Percentiles rank a stretch among this genome's conserved stretches.
phyloP scores from a whole-genome alignment of 306 rosid species.

The Quercus parvula region DNA sequence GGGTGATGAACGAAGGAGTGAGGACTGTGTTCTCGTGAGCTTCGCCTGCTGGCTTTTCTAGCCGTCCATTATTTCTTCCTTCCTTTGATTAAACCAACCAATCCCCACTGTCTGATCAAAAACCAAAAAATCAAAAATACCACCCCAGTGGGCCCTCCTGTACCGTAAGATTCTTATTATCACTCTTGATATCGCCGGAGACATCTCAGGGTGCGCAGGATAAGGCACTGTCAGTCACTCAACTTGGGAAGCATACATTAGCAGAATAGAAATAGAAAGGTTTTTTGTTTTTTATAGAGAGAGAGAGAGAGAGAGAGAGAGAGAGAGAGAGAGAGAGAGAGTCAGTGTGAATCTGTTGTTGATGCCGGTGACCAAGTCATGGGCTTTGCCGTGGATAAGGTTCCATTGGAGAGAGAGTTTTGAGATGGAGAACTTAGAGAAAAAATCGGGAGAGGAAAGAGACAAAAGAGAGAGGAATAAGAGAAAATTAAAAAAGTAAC shows the following conservation, averaged over 20 bases:
- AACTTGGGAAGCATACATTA: not conserved
- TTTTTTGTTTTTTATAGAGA: not conserved
- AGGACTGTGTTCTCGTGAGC: constrained; percentile 85
- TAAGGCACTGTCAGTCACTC: constrained; percentile 1
- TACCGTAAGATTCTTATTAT: constrained; percentile 45
- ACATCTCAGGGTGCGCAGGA: constrained; percentile 48
- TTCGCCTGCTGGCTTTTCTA: constrained; percentile 66
- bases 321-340: not conserved
- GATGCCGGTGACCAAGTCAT: no score
- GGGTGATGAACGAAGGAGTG: constrained; percentile 80
- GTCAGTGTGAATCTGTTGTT: no score
- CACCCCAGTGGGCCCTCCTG: constrained; percentile 24
- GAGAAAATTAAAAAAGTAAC: no score
- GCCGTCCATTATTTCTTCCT: constrained; percentile 47
- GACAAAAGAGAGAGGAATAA: no score
- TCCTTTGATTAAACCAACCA: no score
- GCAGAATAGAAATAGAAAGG: not conserved
- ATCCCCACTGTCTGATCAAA: no score
- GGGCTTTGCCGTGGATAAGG: no score
- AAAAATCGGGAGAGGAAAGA: no score
- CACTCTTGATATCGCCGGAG: constrained; percentile 29
- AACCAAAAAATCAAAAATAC: not conserved
- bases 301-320: not conserved
- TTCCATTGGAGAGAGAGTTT: no score
- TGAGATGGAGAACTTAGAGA: no score